A percentile compares a stretch with the other conserved stretches of the same genome.
These are phyloP conservation scores for Alternaria gansuensis DNA, from an alignment of 2,329 filamentous ascomycete species.

Conservation along the genomic window DNA sequence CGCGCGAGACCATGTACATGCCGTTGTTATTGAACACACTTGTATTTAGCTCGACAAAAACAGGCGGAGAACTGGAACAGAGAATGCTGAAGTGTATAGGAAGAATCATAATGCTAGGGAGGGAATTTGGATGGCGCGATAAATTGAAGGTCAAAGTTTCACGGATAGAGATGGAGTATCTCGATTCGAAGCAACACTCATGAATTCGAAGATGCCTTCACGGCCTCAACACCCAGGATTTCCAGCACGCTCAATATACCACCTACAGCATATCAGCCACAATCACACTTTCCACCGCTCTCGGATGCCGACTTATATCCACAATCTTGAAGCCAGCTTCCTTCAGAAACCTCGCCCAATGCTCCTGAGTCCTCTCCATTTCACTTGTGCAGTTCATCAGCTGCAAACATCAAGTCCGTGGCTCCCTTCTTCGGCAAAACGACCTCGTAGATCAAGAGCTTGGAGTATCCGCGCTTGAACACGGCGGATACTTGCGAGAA, in stretches of 20 bases:
- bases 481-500: constrained; percentile 9
- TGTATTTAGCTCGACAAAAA: constrained; percentile 9
- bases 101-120: not conserved
- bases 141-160: not conserved
- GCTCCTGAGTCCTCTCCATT: constrained; percentile 13
- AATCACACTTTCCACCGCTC: constrained; percentile 14
- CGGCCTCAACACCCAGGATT: accelerated
- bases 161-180: not conserved
- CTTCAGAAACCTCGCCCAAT: constrained; percentile 5
- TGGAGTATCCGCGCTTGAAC: constrained; percentile 11
- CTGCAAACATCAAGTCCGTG: constrained; percentile 10
- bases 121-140: not conserved
- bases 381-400: constrained; percentile 14
- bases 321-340: constrained; percentile 5
- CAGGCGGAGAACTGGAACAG: not conserved
- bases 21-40: constrained; percentile 22
- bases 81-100: not conserved
- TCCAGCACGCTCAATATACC: not conserved
- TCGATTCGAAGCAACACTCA: not conserved
- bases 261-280: constrained; percentile 6
- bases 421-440: constrained; percentile 12
- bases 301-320: constrained; percentile 8
- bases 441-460: constrained; percentile 14
- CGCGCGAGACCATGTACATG: constrained; percentile 24
- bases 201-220: not conserved